A percentile compares a stretch with the other conserved stretches of the same genome.
Conservation (phyloP, 768 basidiomycete species). For the Gymnopilus dilepis region DNA sequence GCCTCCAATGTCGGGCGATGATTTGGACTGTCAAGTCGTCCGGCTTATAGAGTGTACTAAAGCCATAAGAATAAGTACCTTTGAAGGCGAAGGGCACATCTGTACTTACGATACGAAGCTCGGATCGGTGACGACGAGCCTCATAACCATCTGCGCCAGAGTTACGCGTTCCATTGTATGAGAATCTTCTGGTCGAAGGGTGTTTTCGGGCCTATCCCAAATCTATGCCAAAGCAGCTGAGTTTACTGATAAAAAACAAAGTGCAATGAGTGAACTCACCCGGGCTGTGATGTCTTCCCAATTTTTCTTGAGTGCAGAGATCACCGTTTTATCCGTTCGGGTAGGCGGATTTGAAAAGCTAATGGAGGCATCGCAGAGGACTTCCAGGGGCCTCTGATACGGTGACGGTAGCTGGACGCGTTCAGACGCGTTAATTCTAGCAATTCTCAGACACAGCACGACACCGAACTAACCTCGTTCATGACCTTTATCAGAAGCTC, state of each 20-base stretch:
- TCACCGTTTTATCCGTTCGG: slow-evolving; percentile 8
- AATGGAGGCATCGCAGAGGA: slow-evolving; percentile 8
- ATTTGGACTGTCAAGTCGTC: slow-evolving; percentile 10
- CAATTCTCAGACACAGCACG: neutral
- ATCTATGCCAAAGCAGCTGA: neutral
- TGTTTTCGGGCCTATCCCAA: slow-evolving; percentile 10
- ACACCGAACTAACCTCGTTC: slow-evolving; percentile 1
- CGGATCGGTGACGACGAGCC: slow-evolving; percentile 8
- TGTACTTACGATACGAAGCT: slow-evolving; percentile 6
- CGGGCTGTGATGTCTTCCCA: slow-evolving; percentile 7
- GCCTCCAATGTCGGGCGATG: slow-evolving; percentile 13
- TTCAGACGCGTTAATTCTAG: neutral
- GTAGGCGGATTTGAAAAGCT: slow-evolving; percentile 4
- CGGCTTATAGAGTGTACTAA: slow-evolving; percentile 1
- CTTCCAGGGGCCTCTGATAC: slow-evolving; percentile 1
- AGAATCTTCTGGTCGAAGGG: slow-evolving; percentile 9
- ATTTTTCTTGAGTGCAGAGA: slow-evolving; percentile 5
- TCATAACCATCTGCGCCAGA: slow-evolving; percentile 2
- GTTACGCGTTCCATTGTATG: slow-evolving; percentile 9
- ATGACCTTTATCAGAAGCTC: neutral
- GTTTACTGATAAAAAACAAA: neutral
- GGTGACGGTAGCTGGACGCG: slow-evolving; percentile 4
- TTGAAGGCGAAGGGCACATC: neutral
- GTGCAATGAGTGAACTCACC: neutral
- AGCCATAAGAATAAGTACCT: neutral